Evolutionary conservation across 2,329 filamentous ascomycete species (phyloP), one percentile per base, ranked within the genome.

Genomic region (Hymenoscyphus albidus): DNA sequence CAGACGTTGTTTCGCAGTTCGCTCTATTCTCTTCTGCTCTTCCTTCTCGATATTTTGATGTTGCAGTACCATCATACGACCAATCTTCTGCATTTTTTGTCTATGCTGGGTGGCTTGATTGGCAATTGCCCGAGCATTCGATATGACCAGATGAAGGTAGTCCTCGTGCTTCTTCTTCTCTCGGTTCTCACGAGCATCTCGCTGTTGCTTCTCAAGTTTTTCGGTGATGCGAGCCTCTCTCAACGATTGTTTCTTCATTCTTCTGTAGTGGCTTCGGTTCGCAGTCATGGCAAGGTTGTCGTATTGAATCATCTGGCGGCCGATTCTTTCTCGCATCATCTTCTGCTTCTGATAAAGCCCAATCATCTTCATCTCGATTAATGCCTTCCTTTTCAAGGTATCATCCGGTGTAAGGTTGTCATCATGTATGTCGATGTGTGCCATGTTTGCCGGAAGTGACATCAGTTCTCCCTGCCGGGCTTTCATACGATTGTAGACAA

Each of bases 31-130:
- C 82, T 97, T 98, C 84, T 98, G 94, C 80, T 99, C 95, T 82
- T 99, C 95, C 80, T 97, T 97, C 78, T 99, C 95, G 76, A 99
- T 98, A 76, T 94, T 92, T 78, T 93, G 91, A 77, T 99, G 95
- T 67, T 97, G 93, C 64, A 84, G 80, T 69, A 91, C 85, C 92
- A 98, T 97, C 77, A 93, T 85, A 64, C 92, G 90, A 70, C 93
- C 92, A 61, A 98, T 85, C 80, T 96, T 97, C 77, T 91, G 87
- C 69, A 89, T 85, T 74, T 95, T 93, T 74, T 82, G 85, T 70
- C 86, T 88, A 75, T 93, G 89, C 69, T 84, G 81, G 58, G 81
- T 77, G 38, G 88, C 89, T 59, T 85, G 84, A 65, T 87, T 88
- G 65, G 85, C 83, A 56, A 98, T 87, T 71, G 97, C 93, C 59